Percentiles rank a stretch among this genome's conserved stretches.
phyloP scores from a whole-genome alignment of 208 protist species.

The Acanthamoeba triangularis region DNA sequence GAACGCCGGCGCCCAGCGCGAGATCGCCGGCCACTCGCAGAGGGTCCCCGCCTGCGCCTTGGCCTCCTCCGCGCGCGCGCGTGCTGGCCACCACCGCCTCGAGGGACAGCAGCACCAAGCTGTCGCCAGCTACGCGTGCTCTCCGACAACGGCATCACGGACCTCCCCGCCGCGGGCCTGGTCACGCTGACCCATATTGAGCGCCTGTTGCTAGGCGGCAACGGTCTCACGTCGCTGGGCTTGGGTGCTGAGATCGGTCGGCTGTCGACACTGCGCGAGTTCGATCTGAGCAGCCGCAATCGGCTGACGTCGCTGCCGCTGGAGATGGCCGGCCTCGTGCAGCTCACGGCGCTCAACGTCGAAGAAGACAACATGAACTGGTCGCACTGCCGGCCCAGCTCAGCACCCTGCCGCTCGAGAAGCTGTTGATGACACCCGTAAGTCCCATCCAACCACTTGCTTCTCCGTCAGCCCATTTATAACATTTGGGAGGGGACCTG shows the following conservation, averaged over 20 bases:
- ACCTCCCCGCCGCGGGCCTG: neutral
- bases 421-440: no score
- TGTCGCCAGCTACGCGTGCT: no score
- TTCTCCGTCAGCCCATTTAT: neutral
- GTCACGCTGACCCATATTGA: neutral
- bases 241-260: conserved; percentile 21
- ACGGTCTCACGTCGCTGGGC: neutral
- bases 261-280: neutral
- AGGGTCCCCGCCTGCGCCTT: conserved; percentile 39
- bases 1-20: conserved; percentile 57
- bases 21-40: conserved; percentile 70
- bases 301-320: neutral
- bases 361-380: conserved; percentile 26
- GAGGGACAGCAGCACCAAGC: conserved; percentile 62
- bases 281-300: conserved; percentile 48
- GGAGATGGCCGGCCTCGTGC: conserved; percentile 5
- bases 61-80: neutral
- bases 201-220: neutral
- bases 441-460: neutral
- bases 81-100: conserved; percentile 29
- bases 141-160: neutral
- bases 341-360: conserved; percentile 23
- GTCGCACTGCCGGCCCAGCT: neutral
- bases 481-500: neutral
- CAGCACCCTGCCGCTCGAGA: neutral